phyloP scores from a whole-genome alignment of 73 alveolate genomes.

The Diophrys sp. region DNA sequence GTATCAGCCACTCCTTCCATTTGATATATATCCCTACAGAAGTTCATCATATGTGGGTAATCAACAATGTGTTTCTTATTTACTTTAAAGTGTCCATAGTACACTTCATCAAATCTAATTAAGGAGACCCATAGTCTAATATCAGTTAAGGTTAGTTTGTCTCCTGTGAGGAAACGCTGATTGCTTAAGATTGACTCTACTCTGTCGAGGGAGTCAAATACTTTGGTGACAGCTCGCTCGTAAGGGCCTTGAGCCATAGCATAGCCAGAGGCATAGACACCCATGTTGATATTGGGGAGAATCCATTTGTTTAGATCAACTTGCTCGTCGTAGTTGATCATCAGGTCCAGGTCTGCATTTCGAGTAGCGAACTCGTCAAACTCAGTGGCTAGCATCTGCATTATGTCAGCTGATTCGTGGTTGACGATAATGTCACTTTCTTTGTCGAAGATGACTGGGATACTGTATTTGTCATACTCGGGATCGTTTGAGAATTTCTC shows the following conservation, averaged over 20 bases:
- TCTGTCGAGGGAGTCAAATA: conserved; percentile 30
- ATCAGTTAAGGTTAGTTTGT: conserved; percentile 21
- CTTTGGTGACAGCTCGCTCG: conserved; percentile 42
- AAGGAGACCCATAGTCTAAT: conserved; percentile 48
- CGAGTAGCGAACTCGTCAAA: neutral
- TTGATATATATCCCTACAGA: conserved; percentile 32
- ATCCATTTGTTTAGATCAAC: conserved; percentile 41
- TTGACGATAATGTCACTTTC: conserved; percentile 25
- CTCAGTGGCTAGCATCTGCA: conserved; percentile 30
- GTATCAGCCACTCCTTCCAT: conserved; percentile 21
- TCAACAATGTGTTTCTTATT: conserved; percentile 46
- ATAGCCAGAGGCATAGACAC: conserved; percentile 52
- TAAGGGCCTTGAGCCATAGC: conserved; percentile 57
- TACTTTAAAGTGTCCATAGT: conserved; percentile 57
- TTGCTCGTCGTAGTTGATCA: conserved; percentile 21
- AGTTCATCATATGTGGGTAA: conserved; percentile 40
- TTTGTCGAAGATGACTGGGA: conserved; percentile 62
- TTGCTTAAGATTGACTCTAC: conserved; percentile 22
- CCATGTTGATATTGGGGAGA: conserved; percentile 55
- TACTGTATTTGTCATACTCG: conserved; percentile 25
- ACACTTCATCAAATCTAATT: conserved; percentile 58
- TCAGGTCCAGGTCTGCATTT: conserved; percentile 18
- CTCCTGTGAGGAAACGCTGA: conserved; percentile 11
- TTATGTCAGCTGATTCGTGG: conserved; percentile 33
- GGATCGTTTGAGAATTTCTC: neutral